A percentile compares a stretch with the other conserved stretches of the same genome.
Conservation (phyloP, 148 eudicot species). For the Fagopyrum homotropicum region DNA sequence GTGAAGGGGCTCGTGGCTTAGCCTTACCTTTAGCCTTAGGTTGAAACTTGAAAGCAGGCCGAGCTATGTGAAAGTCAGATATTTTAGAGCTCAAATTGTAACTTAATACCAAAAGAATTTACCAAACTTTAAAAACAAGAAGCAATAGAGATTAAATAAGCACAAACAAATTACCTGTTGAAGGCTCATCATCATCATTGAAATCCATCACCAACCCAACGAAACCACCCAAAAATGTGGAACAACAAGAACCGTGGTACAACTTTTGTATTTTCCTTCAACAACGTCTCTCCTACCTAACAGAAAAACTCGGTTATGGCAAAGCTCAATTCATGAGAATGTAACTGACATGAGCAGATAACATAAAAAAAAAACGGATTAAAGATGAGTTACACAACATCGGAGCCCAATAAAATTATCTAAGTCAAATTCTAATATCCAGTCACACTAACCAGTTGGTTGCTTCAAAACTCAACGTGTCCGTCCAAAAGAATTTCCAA, state of each 20-base stretch:
- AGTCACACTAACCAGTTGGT: neutral
- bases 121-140: neutral
- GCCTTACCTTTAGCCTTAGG: slow-evolving; percentile 42
- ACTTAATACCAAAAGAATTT: neutral
- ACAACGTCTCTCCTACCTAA: too few relatives aligned
- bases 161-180: neutral
- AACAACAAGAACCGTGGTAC: neutral
- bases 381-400: neutral
- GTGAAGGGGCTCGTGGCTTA: slow-evolving; percentile 19
- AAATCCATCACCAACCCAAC: slow-evolving; percentile 6
- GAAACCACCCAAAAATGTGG: neutral
- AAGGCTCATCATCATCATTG: neutral
- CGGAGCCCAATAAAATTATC: neutral
- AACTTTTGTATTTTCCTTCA: too few relatives aligned
- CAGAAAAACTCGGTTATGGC: neutral
- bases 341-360: neutral
- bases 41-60: slow-evolving; percentile 43
- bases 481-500: too few relatives aligned
- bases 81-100: neutral
- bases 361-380: neutral
- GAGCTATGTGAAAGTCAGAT: slow-evolving; percentile 20
- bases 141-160: neutral
- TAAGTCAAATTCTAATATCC: neutral
- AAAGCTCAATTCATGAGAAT: neutral
- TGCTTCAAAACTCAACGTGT: too few relatives aligned